Conservation (phyloP, 768 basidiomycete species). For the Boletus reticulatus region DNA sequence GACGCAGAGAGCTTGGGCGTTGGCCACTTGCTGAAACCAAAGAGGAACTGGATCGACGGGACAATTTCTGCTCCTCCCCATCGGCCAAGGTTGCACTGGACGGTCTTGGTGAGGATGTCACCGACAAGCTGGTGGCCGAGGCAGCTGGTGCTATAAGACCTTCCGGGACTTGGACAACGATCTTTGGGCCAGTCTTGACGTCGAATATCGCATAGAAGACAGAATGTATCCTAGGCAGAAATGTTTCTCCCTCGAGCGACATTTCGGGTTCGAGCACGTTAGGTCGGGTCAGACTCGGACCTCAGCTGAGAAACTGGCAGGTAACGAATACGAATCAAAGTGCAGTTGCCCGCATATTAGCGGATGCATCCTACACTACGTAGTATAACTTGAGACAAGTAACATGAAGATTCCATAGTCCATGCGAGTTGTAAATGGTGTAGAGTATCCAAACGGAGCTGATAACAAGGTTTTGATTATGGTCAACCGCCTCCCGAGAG, state of each 20-base stretch:
- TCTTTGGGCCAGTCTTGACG: slow-evolving; percentile 77
- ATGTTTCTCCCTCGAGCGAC: slow-evolving; percentile 57
- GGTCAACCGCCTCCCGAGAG: slow-evolving; percentile 9
- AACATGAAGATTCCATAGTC: slow-evolving; percentile 11
- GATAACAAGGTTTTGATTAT: not conserved
- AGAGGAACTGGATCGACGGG: slow-evolving; percentile 53
- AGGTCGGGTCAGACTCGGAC: too few species aligned
- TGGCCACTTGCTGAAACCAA: slow-evolving; percentile 45
- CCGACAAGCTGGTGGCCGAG: slow-evolving; percentile 26
- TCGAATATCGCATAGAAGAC: slow-evolving; percentile 97
- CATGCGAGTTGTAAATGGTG: slow-evolving; percentile 2
- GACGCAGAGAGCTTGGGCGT: slow-evolving; percentile 42
- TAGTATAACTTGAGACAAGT: not conserved
- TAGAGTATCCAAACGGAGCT: not conserved
- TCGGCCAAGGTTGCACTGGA: slow-evolving; percentile 31
- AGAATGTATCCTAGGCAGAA: slow-evolving; percentile 75
- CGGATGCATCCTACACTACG: not conserved
- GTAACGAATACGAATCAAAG: too few species aligned
- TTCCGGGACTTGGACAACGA: slow-evolving; percentile 93
- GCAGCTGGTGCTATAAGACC: slow-evolving; percentile 64
- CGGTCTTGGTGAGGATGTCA: slow-evolving; percentile 35
- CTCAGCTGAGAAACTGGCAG: too few species aligned
- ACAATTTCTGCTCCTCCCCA: slow-evolving; percentile 36
- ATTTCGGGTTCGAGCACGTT: slow-evolving; percentile 20
- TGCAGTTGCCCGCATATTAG: too few species aligned